These are phyloP conservation scores for Arthrinium phaeospermum DNA, from an alignment of 2,329 filamentous ascomycete genomes.

Conservation along the genomic window DNA sequence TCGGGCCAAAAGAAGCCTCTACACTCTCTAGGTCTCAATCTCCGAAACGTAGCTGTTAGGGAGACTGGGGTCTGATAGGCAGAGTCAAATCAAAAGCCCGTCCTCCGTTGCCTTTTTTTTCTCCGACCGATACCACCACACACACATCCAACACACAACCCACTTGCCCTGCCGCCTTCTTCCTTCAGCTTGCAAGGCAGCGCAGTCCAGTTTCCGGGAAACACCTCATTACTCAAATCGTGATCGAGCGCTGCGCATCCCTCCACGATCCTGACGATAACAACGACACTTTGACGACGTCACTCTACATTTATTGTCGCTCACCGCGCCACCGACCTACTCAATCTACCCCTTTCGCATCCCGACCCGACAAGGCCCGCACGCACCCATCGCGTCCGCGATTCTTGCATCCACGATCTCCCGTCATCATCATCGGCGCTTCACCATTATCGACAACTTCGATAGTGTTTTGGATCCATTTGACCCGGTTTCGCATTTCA, in stretches of 20 bases:
- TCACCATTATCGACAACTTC: not conserved
- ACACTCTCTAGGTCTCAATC: constrained; percentile 11
- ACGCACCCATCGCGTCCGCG: constrained; percentile 17
- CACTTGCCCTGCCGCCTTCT: constrained; percentile 16
- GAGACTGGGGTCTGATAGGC: constrained; percentile 17
- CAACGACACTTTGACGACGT: constrained; percentile 15
- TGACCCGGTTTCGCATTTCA: constrained; percentile 14
- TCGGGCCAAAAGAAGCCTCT: constrained; percentile 3
- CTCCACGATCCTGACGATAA: constrained; percentile 14
- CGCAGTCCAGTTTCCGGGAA: constrained; percentile 14
- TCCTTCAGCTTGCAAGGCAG: constrained; percentile 17
- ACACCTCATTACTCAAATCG: constrained; percentile 14
- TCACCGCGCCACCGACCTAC: not conserved
- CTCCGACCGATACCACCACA: constrained; percentile 17
- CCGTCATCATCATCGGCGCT: constrained; percentile 15
- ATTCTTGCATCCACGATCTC: constrained; percentile 5
- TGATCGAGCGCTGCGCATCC: constrained; percentile 9
- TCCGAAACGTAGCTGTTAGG: constrained; percentile 17
- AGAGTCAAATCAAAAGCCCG: constrained; percentile 16
- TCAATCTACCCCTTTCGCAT: constrained; percentile 14
- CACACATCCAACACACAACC: constrained; percentile 16
- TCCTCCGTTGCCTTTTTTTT: constrained; percentile 17
- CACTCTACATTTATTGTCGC: constrained; percentile 2
- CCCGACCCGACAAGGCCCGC: not conserved
- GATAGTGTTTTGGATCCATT: constrained; percentile 4